These are phyloP conservation scores for Penicillium glabrum DNA, from an alignment of 2,329 filamentous ascomycete species.

Conservation along the genomic window DNA sequence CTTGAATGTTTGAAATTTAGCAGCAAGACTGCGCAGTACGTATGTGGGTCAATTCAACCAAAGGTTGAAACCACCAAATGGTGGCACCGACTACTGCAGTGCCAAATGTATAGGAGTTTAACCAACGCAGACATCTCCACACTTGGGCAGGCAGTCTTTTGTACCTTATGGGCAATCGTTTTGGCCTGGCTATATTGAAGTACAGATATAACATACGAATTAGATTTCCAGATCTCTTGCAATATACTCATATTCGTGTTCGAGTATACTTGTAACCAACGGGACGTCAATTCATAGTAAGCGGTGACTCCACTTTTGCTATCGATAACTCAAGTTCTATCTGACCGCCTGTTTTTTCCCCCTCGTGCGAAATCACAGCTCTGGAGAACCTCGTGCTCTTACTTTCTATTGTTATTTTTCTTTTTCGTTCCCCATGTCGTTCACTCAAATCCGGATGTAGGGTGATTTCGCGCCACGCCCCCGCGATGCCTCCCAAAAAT, in stretches of 20 bases:
- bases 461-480: conserved; percentile 32
- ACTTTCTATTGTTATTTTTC: conserved; percentile 1
- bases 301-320: conserved; percentile 1
- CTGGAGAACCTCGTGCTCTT: not conserved
- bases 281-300: conserved; percentile 7
- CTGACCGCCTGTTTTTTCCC: conserved; percentile 25
- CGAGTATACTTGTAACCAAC: not conserved
- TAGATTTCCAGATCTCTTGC: not conserved
- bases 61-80: not conserved
- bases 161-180: not conserved
- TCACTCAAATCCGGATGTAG: conserved; percentile 22
- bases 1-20: not conserved
- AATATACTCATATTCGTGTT: not conserved
- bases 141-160: conserved; percentile 6
- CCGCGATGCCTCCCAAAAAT: conserved; percentile 48
- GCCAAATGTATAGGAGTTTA: conserved; percentile 1
- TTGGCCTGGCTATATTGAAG: not conserved
- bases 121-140: conserved; percentile 12
- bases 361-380: conserved; percentile 5
- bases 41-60: not conserved
- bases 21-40: not conserved
- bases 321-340: conserved; percentile 19
- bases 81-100: not conserved
- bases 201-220: not conserved
- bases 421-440: conserved; percentile 13